Conservation (phyloP, 768 basidiomycete species). For the Amanita polypyramis region DNA sequence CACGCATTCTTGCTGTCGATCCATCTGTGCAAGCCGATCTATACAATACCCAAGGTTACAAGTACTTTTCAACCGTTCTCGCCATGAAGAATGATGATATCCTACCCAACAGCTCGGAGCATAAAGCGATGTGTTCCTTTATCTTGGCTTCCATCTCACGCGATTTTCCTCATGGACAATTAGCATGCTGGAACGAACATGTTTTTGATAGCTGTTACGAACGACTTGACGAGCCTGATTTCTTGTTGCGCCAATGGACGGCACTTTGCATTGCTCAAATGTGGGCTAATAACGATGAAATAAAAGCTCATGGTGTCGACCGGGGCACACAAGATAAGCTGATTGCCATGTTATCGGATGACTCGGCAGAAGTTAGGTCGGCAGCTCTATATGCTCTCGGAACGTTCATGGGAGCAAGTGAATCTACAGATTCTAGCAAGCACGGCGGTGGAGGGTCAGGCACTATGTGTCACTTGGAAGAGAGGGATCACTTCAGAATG, state of each 20-base stretch:
- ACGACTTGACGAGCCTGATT: slow-evolving; percentile 82
- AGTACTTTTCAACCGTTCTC: slow-evolving; percentile 76
- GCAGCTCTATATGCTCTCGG: slow-evolving; percentile 88
- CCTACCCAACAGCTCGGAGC: slow-evolving; percentile 91
- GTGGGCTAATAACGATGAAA: slow-evolving; percentile 90
- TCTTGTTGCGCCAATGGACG: slow-evolving; percentile 89
- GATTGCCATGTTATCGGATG: slow-evolving; percentile 69
- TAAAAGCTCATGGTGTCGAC: slow-evolving; percentile 76
- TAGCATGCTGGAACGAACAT: slow-evolving; percentile 67
- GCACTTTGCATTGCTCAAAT: slow-evolving; percentile 89
- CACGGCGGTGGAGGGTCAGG: slow-evolving; percentile 82
- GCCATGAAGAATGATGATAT: slow-evolving; percentile 54
- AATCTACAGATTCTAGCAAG: slow-evolving; percentile 53
- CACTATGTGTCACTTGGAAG: slow-evolving; percentile 65
- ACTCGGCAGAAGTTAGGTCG: slow-evolving; percentile 86
- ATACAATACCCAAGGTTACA: slow-evolving; percentile 72
- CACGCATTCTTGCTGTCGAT: slow-evolving; percentile 95
- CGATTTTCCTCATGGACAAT: slow-evolving; percentile 82
- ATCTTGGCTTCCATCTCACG: slow-evolving; percentile 84
- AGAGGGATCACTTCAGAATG: slow-evolving; percentile 74
- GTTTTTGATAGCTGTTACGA: slow-evolving; percentile 86
- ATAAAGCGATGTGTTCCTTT: slow-evolving; percentile 98
- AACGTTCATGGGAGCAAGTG: slow-evolving; percentile 87
- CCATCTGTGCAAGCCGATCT: slow-evolving; percentile 86
- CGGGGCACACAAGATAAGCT: slow-evolving; percentile 74